Base-by-base conservation (phyloP, 2,329 filamentous ascomycete genomes). In the Pseudogymnoascus sp. region DNA sequence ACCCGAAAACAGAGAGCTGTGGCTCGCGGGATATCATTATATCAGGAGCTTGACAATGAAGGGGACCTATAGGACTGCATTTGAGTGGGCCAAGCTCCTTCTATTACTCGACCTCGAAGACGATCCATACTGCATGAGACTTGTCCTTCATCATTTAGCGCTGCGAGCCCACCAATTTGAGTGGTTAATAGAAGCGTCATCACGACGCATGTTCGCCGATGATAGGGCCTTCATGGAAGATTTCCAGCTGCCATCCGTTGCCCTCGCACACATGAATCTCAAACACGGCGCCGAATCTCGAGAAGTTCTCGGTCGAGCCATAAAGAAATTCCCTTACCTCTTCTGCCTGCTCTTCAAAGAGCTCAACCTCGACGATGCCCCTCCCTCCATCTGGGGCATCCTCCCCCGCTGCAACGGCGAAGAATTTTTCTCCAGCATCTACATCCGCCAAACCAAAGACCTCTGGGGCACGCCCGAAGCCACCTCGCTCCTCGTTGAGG, bases 1-100 rank as follows among this genome's bases (percentile, higher is more conserved):
- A 38, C 87, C 89, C 0, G 92, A 96, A 73, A 97, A 97, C 73
- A 83, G 94, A 45, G 93, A 97, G 73, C 86, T 99, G 66, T 96
- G 90, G 87, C 84, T 97, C 37, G 90, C 91, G 1, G 90, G 87
- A 7, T 96, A 92, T 79, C 86, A 92, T 68, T 97, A 97, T 70
- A 88, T 97, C 69, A 85, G 84, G 68, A 94, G 91, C 67, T 79
- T 99, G 21, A 82, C 91, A 14, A 87, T 91, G 76, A 93, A 95
- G 69, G 92, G 92, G n/a, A 97, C 93, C 1, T 96, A 91, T 80
- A 83, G 92, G 55, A 97, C 94, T 0, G 91, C 92, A 0, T 85
- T 96, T 58, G 94, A 97, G 74, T 99, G 94, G 92, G 84, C 90
- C 6, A 96, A 94, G 75, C 77, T 97, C 5, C 78, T 97, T 8